Conservation (phyloP, 1,284 basidiomycete genomes). For the Cyathus olla region DNA sequence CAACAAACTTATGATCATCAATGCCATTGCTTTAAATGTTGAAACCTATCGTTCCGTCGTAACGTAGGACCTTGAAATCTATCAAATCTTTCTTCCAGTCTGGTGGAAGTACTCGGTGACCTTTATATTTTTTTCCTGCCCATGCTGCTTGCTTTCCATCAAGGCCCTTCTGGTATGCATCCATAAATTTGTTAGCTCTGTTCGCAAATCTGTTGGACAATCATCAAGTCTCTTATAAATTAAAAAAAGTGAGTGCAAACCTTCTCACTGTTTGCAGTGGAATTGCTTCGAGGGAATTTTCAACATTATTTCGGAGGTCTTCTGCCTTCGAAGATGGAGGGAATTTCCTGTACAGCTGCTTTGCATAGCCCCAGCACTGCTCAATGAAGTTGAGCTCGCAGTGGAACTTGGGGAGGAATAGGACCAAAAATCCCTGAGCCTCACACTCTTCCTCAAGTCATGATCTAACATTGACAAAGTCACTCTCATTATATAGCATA, state of each 20-base stretch:
- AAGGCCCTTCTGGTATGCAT: neutral
- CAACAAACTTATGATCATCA: too few species aligned
- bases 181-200: neutral
- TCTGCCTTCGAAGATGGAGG: conserved; percentile 25
- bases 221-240: conserved; percentile 10
- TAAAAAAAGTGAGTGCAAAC: conserved; percentile 14
- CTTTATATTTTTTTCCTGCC: neutral
- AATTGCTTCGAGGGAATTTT: conserved; percentile 3
- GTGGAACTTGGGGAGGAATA: conserved; percentile 13
- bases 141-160: conserved; percentile 1
- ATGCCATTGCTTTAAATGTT: too few species aligned
- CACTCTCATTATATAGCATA: conserved; percentile 36
- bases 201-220: conserved; percentile 9
- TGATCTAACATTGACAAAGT: conserved; percentile 30
- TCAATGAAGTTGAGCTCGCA: too few species aligned
- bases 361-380: conserved; percentile 10
- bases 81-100: neutral
- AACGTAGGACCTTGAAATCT: neutral
- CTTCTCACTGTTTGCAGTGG: conserved; percentile 11
- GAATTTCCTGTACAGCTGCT: conserved; percentile 32
- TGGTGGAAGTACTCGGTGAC: neutral
- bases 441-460: conserved; percentile 19
- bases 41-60: neutral
- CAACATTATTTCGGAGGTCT: conserved; percentile 31
- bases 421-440: conserved; percentile 10